Conservation (phyloP, 257 asterid species). For the Penstemon eatonii region DNA sequence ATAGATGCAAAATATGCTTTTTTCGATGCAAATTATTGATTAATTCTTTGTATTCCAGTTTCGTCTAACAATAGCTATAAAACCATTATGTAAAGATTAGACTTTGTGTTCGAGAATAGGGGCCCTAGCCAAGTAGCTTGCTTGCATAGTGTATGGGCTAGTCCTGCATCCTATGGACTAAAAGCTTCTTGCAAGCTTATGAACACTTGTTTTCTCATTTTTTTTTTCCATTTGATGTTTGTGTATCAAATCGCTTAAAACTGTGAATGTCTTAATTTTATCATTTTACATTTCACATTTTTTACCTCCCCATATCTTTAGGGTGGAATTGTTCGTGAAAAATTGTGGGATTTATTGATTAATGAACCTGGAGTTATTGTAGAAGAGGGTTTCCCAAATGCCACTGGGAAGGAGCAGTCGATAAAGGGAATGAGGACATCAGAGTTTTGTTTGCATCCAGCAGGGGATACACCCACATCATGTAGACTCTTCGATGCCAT, state of each 20-base stretch:
- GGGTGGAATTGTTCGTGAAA: constrained; percentile 92
- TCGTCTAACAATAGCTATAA: too few relatives aligned
- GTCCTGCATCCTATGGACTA: too few relatives aligned
- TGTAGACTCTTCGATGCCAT: constrained; percentile 90
- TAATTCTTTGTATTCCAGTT: too few relatives aligned
- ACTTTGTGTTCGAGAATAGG: too few relatives aligned
- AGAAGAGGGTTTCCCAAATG: constrained; percentile 97
- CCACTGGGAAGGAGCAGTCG: constrained; percentile 87
- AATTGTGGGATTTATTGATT: constrained; percentile 74
- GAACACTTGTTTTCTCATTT: constrained; percentile 2
- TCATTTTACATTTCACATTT: background rate
- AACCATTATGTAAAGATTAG: too few relatives aligned
- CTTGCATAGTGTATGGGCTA: too few relatives aligned
- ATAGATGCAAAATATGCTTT: too few relatives aligned
- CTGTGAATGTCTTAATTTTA: background rate
- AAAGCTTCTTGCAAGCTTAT: background rate
- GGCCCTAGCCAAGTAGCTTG: too few relatives aligned
- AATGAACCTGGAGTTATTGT: constrained; percentile 64
- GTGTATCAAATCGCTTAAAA: constrained; percentile 5
- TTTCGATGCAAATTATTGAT: too few relatives aligned
- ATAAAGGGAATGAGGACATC: constrained; percentile 90
- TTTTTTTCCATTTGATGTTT: background rate
- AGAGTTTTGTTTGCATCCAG: constrained; percentile 94
- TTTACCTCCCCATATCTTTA: constrained; percentile 23
- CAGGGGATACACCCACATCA: constrained; percentile 96